phyloP scores from a whole-genome alignment of 495 filamentous ascomycete species.

The Articulospora tetracladia region DNA sequence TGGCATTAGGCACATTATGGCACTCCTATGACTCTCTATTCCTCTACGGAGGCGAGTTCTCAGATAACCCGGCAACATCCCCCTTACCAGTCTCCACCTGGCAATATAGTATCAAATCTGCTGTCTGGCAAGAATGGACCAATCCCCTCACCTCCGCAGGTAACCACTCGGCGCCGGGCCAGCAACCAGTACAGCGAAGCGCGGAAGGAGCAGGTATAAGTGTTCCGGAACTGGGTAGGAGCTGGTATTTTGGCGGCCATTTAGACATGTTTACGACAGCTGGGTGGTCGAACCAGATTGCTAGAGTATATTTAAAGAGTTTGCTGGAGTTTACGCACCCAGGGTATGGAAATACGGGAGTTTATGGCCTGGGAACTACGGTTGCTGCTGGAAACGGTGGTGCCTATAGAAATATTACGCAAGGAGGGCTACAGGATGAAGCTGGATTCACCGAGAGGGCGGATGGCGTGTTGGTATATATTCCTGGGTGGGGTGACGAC shows the following conservation, averaged over 20 bases:
- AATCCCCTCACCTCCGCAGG: slow-evolving; percentile 53
- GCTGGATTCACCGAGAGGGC: slow-evolving; percentile 65
- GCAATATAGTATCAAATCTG: slow-evolving; percentile 57
- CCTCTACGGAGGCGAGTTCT: slow-evolving; percentile 70
- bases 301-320: slow-evolving; percentile 64
- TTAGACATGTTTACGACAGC: slow-evolving; percentile 62
- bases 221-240: slow-evolving; percentile 60
- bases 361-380: slow-evolving; percentile 43
- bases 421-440: slow-evolving; percentile 60
- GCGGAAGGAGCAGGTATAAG: slow-evolving; percentile 70
- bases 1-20: slow-evolving; percentile 71
- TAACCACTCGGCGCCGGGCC: slow-evolving; percentile 49
- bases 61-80: slow-evolving; percentile 47
- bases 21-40: slow-evolving; percentile 61
- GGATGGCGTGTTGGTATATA: slow-evolving; percentile 65
- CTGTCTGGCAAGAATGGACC: slow-evolving; percentile 57
- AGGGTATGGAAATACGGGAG: slow-evolving; percentile 54
- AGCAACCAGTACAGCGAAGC: slow-evolving; percentile 51
- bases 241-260: slow-evolving; percentile 77
- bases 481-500: slow-evolving; percentile 66
- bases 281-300: slow-evolving; percentile 62
- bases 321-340: slow-evolving; percentile 73
- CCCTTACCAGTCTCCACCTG: slow-evolving; percentile 57
- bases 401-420: slow-evolving; percentile 65
- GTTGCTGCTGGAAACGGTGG: slow-evolving; percentile 49